Evolutionary conservation across 768 basidiomycete genomes (phyloP).

Genomic region (Multifurca ochricompacta): DNA sequence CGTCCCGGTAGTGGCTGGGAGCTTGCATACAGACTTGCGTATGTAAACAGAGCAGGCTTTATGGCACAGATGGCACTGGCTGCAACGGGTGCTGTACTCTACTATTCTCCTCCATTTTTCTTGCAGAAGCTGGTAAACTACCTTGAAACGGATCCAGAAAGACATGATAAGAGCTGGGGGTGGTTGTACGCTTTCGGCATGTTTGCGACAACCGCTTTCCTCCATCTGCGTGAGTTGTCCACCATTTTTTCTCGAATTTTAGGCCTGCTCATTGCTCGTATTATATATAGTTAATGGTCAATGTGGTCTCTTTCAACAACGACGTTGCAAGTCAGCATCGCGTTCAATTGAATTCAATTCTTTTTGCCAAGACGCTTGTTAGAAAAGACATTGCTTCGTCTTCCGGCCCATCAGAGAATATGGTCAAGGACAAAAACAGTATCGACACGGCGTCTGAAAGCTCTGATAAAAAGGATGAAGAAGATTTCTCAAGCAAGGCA

Average conservation of each 20-base stretch:
- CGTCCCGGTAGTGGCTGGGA: constrained; percentile 55
- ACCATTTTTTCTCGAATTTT: neutral
- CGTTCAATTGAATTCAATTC: constrained; percentile 72
- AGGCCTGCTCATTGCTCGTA: constrained; percentile 7
- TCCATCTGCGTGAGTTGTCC: constrained; percentile 35
- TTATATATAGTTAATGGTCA: constrained; percentile 62
- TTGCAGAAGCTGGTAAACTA: constrained; percentile 53
- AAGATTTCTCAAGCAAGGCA: constrained; percentile 48
- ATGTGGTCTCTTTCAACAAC: constrained; percentile 67
- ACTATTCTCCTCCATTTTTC: constrained; percentile 57
- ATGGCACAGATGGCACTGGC: constrained; percentile 42
- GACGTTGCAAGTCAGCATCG: constrained; percentile 61
- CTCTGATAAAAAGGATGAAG: constrained; percentile 49
- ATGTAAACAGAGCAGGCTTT: constrained; percentile 43
- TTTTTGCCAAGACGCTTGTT: constrained; percentile 80
- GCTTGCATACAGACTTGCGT: constrained; percentile 52
- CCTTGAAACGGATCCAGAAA: constrained; percentile 52
- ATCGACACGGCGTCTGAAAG: constrained; percentile 16
- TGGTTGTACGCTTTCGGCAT: constrained; percentile 58
- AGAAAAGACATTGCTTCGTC: constrained; percentile 78
- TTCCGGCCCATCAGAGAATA: constrained; percentile 26
- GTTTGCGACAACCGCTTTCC: constrained; percentile 37
- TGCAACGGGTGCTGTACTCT: constrained; percentile 48
- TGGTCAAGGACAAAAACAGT: constrained; percentile 22
- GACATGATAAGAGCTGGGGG: constrained; percentile 58